Evolutionary conservation across 179 eudicot species (phyloP).

Genomic region (Nepenthes alata): DNA sequence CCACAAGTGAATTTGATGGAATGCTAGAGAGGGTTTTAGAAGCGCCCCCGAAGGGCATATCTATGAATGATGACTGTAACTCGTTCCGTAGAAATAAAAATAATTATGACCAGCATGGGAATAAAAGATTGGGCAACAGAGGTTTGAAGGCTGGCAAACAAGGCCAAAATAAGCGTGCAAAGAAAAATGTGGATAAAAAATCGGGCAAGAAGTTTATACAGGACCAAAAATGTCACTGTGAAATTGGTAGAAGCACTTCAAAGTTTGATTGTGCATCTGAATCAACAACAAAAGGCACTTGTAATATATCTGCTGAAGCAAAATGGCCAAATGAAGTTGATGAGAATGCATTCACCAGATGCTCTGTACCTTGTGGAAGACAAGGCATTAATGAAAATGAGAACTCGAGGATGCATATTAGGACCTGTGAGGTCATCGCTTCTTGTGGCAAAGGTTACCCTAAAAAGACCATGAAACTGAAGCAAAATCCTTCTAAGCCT

Average conservation of each 20-base stretch:
- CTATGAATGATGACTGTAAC: constrained; percentile 1
- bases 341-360: constrained; percentile 5
- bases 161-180: constrained; percentile 22
- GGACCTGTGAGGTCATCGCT: constrained; percentile 6
- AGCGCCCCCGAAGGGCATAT: constrained; percentile 7
- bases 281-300: constrained; percentile 4
- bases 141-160: constrained; percentile 14
- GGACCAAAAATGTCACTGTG: constrained; percentile 4
- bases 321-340: constrained; percentile 14
- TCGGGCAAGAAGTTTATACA: constrained; percentile 6
- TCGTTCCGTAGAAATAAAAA: constrained; percentile 16
- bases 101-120: constrained; percentile 6
- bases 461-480: constrained; percentile 13
- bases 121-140: constrained; percentile 24
- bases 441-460: constrained; percentile 4
- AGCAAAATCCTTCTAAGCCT: constrained; percentile 9
- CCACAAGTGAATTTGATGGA: constrained; percentile 13
- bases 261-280: constrained; percentile 8
- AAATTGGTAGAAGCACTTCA: constrained; percentile 4
- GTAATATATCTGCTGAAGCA: constrained; percentile 11
- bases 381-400: constrained; percentile 10
- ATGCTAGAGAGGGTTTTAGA: constrained; percentile 11
- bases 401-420: constrained; percentile 7
- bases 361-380: constrained; percentile 16
- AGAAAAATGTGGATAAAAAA: constrained; percentile 15